These are phyloP conservation scores for Gnomoniopsis sp. DNA, from an alignment of 2,329 filamentous ascomycete genomes.

Conservation along the genomic window DNA sequence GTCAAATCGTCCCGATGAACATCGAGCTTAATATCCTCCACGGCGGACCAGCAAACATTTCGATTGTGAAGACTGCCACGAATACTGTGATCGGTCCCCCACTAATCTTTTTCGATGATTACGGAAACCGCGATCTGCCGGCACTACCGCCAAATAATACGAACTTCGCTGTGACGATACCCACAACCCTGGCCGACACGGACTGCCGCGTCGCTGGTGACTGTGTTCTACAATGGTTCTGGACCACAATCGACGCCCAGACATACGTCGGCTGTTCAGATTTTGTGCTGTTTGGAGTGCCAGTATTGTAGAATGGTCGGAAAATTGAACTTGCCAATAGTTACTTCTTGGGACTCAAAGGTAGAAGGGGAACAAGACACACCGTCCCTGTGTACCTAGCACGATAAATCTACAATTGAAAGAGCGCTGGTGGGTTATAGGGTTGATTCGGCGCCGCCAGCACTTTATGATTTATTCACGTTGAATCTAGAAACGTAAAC, in stretches of 20 bases:
- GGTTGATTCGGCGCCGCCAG: too few species aligned
- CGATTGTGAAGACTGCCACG: conserved; percentile 4
- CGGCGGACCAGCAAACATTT: conserved; percentile 8
- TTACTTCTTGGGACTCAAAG: too few species aligned
- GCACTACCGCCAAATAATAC: conserved; percentile 8
- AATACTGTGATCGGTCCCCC: conserved; percentile 3
- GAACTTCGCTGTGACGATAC: conserved; percentile 8
- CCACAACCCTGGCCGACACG: neutral
- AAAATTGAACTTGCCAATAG: too few species aligned
- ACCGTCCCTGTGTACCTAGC: too few species aligned
- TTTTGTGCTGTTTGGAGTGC: conserved; percentile 2
- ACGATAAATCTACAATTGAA: too few species aligned
- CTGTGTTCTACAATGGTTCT: conserved; percentile 10
- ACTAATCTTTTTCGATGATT: conserved; percentile 4
- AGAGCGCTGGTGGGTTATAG: too few species aligned
- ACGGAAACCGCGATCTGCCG: conserved; percentile 3
- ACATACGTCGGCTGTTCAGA: conserved; percentile 11
- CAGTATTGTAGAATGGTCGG: neutral
- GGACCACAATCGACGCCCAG: conserved; percentile 5
- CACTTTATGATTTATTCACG: too few species aligned
- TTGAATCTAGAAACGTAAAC: too few species aligned
- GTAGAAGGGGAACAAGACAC: too few species aligned
- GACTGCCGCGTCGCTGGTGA: conserved; percentile 5
- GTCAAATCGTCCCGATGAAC: conserved; percentile 10
- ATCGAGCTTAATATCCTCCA: conserved; percentile 3